Conservation (phyloP, 257 asterid genomes). For the Scutellaria barbata region DNA sequence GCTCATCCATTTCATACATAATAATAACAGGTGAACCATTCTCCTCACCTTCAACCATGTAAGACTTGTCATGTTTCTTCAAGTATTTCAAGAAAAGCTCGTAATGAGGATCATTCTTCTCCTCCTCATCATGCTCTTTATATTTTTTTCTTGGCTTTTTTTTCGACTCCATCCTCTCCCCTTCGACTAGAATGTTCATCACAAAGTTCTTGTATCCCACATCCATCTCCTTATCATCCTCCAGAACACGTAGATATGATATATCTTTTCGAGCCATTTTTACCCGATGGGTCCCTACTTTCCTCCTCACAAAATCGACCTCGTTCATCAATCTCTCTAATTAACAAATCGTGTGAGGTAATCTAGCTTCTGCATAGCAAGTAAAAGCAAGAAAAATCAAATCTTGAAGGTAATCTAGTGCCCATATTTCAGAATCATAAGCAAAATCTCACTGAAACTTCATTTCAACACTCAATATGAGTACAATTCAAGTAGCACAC, state of each 20-base stretch:
- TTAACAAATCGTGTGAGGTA: background rate
- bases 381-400: conserved; percentile 2
- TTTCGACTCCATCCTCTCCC: background rate
- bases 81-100: conserved; percentile 23
- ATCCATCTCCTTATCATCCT: no score
- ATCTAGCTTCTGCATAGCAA: conserved; percentile 6
- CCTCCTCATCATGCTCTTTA: conserved; percentile 22
- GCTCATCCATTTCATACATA: conserved; percentile 42
- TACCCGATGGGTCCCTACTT: background rate
- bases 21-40: background rate
- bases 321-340: background rate
- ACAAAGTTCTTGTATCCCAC: no score
- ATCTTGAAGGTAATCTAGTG: conserved; percentile 5
- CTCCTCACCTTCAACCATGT: conserved; percentile 7
- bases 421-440: background rate
- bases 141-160: background rate
- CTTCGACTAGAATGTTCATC: no score
- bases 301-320: background rate
- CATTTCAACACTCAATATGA: background rate
- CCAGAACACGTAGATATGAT: no score
- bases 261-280: conserved; percentile 9
- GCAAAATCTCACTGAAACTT: no score
- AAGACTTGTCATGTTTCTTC: conserved; percentile 34
- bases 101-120: conserved; percentile 37
- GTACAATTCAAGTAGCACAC: background rate